Base-by-base conservation (phyloP, 2,329 filamentous ascomycete genomes). In the Neophaeococcomyces mojaviensis region DNA sequence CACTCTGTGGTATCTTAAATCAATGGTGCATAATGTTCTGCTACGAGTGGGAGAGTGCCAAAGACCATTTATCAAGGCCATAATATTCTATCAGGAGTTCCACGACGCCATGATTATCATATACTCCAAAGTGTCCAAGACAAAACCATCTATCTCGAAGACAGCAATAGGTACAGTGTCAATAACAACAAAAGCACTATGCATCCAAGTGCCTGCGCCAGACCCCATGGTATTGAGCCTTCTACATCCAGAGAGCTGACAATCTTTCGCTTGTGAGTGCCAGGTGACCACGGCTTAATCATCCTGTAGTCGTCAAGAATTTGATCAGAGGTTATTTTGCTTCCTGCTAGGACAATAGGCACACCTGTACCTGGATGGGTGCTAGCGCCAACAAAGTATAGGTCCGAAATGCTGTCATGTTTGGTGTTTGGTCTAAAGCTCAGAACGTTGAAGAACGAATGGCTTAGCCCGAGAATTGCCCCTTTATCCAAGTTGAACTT, bases 361-460 rank as follows among this genome's bases (percentile, higher is more conserved):
- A 88, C 84, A 0, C 84, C 84, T 0, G 84, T 87, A 1, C 84
- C 84, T 0, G 84, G 84, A 66, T 88, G 84, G 16, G 83, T 84
- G 58, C 78, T 83, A 1, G 84, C 84, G 28, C 84, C 84, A 0
- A 87, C 84, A 58, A 88, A 87, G 58, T 86, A 86, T 19, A 81
- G 62, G 2, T 69, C 67, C 10, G 66, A 40, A 19, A 55, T 50
- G 9, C 40, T 35, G 19, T 45, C 28, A 36, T 65, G 63, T 33
- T 57, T 60, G 2, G 59, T 64, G 24, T 49, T 53, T 0, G 63
- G 63, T 24, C 63, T 47, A 50, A 65, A 61, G 20, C 49, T 55
- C 15, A 66, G 49, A 3, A 66, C 63, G 39, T 66, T 66, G 39
- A 85, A 84, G 68, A 88, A 87, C 24, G 74, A 77, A 64, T 88